Evolutionary conservation across 768 basidiomycete genomes (phyloP).

Genomic region (Russula compacta): DNA sequence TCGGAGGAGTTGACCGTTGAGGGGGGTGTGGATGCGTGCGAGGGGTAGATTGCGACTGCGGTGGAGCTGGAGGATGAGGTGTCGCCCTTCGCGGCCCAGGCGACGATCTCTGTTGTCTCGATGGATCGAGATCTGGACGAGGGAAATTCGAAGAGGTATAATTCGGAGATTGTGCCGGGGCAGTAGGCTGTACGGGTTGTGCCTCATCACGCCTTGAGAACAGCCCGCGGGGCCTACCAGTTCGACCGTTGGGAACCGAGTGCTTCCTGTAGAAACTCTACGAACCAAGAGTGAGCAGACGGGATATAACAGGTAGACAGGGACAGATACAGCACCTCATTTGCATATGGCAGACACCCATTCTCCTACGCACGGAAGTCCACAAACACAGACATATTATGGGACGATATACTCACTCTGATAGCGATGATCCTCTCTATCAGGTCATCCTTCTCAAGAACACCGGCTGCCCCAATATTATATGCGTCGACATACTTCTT

Average conservation of each 20-base stretch:
- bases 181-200: constrained; percentile 19
- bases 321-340: constrained; percentile 39
- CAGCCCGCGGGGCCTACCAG: constrained; percentile 28
- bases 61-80: constrained; percentile 22
- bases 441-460: constrained; percentile 72
- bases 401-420: constrained; percentile 32
- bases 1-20: constrained; percentile 17
- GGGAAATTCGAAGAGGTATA: constrained; percentile 13
- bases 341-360: constrained; percentile 50
- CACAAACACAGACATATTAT: not conserved
- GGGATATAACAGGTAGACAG: not conserved
- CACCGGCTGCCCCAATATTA: constrained; percentile 49
- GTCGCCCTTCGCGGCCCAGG: constrained; percentile 20
- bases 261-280: constrained; percentile 53
- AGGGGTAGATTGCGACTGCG: constrained; percentile 21
- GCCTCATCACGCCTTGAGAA: constrained; percentile 37
- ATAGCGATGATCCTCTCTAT: constrained; percentile 50
- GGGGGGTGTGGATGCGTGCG: constrained; percentile 16
- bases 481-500: constrained; percentile 66
- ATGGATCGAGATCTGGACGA: constrained; percentile 23
- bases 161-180: constrained; percentile 20
- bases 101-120: constrained; percentile 22
- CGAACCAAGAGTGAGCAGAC: not conserved
- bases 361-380: constrained; percentile 35
- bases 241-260: constrained; percentile 44